Conservation (phyloP, 2,329 filamentous ascomycete genomes). For the Claviceps quebecensis region DNA sequence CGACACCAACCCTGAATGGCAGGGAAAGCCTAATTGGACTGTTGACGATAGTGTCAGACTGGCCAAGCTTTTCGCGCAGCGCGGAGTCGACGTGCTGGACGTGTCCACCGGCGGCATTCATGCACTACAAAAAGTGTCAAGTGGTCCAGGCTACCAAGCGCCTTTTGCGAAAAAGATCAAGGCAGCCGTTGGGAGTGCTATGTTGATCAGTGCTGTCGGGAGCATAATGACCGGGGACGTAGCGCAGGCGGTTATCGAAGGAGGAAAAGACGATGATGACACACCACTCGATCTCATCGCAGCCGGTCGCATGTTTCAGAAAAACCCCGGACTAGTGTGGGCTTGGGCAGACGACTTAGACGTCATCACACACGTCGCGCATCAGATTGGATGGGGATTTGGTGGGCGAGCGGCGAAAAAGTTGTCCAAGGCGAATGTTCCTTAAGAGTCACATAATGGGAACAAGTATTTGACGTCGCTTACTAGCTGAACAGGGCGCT, state of each 20-base stretch:
- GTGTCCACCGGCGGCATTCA: slow-evolving; percentile 65
- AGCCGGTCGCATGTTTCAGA: slow-evolving; percentile 40
- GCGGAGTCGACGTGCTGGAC: slow-evolving; percentile 72
- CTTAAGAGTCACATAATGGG: neutral
- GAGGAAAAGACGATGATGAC: slow-evolving; percentile 18
- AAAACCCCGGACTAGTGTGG: slow-evolving; percentile 43
- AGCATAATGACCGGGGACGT: slow-evolving; percentile 28
- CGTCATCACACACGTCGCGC: slow-evolving; percentile 30
- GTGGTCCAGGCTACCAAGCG: slow-evolving; percentile 55
- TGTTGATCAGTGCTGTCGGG: slow-evolving; percentile 33
- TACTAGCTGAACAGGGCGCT: neutral
- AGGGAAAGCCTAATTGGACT: neutral
- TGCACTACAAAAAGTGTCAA: slow-evolving; percentile 36
- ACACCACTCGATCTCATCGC: slow-evolving; percentile 34
- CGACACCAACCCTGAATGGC: slow-evolving; percentile 22
- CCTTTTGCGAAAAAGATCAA: slow-evolving; percentile 58
- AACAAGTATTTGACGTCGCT: neutral
- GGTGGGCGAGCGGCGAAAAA: slow-evolving; percentile 14
- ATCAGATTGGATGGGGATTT: slow-evolving; percentile 44
- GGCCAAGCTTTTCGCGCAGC: slow-evolving; percentile 53
- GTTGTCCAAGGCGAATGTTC: neutral
- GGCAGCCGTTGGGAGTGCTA: slow-evolving; percentile 49
- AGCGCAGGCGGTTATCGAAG: slow-evolving; percentile 33
- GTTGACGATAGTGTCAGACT: slow-evolving; percentile 37
- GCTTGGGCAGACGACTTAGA: slow-evolving; percentile 40